Base-by-base conservation (phyloP, 139 green algal genomes). In the Mesotaenium endlicherianum region DNA sequence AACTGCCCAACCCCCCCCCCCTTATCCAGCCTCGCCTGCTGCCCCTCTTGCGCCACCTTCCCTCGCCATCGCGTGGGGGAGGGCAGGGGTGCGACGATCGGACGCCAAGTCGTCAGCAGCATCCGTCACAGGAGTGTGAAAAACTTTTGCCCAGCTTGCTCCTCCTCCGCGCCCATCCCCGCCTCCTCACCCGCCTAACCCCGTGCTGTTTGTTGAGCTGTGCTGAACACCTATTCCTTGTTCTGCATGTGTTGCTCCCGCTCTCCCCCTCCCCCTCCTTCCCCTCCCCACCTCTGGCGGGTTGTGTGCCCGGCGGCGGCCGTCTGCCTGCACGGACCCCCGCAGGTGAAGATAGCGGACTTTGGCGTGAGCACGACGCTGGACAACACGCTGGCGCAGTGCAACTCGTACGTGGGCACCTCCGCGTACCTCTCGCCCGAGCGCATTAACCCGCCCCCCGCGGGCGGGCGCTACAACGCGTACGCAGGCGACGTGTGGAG, bases 301-400 rank as follows among this genome's bases (percentile, higher is more conserved):
- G 20, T 53, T 30, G n/a, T 53, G 38, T 67, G 50, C 34, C 39
- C 36, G 11, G 1, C 0, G 39, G 8, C 5, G 5, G 8, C 60
- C 11, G 8, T 72, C 60, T n/a, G 8, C 11, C 5, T 72, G 41
- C 70, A n/a, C 6, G 30, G 4, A 31, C 6, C 38, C 14, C 31
- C n/a, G n/a, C 47, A 87, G 74, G 83, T 88, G 44, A 88, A 88
- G 53, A 88, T 88, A 30, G 81, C 83, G n/a, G 83, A 88, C 55
- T 88, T 88, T 81, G 83, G 83, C 14, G 83, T 88, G 39, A 75
- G 43, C 44, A 70, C 43, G 31, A 45, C 67, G 83, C 79, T 88
- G 3, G 83, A 45, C 1, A 89, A 89, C 83, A 83, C 83, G 1
- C n/a, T 88, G 0, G 81, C 83, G 0, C 68, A 88, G 36, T 88